A percentile compares a stretch with the other conserved stretches of the same genome.
Evolutionary conservation across 345 rosid genomes (phyloP).

Genomic region (Acer negundo): DNA sequence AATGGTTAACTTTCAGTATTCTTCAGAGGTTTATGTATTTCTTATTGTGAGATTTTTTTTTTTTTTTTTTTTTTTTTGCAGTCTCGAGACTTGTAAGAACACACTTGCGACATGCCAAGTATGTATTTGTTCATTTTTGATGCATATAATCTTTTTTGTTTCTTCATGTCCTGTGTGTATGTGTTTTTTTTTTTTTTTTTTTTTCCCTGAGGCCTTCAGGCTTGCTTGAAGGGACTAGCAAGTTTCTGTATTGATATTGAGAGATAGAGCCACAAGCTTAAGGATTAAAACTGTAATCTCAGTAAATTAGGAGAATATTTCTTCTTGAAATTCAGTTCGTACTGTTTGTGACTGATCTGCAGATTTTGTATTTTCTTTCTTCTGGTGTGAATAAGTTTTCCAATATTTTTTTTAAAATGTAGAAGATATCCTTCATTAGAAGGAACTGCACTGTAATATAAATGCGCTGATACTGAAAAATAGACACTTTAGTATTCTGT

Average conservation of each 20-base stretch:
- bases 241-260: background rate
- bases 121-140: constrained; percentile 30
- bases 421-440: background rate
- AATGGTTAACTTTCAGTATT: background rate
- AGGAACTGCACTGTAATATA: background rate
- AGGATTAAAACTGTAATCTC: constrained; percentile 1
- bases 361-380: background rate
- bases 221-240: background rate
- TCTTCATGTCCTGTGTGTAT: background rate
- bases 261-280: background rate
- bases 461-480: background rate
- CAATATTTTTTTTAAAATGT: background rate
- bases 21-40: constrained; percentile 11
- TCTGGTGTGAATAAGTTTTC: background rate
- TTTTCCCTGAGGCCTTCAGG: background rate
- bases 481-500: background rate
- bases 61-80: constrained; percentile 44
- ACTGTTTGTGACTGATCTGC: background rate
- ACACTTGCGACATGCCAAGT: constrained; percentile 77
- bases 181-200: background rate
- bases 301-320: background rate
- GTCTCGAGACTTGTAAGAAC: constrained; percentile 78
- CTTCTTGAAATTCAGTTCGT: background rate
- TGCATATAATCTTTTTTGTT: constrained; percentile 1
- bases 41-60: constrained; percentile 17